phyloP scores from a whole-genome alignment of 805 yeast genomes.

The Cyberlindnera xylosilytica region DNA sequence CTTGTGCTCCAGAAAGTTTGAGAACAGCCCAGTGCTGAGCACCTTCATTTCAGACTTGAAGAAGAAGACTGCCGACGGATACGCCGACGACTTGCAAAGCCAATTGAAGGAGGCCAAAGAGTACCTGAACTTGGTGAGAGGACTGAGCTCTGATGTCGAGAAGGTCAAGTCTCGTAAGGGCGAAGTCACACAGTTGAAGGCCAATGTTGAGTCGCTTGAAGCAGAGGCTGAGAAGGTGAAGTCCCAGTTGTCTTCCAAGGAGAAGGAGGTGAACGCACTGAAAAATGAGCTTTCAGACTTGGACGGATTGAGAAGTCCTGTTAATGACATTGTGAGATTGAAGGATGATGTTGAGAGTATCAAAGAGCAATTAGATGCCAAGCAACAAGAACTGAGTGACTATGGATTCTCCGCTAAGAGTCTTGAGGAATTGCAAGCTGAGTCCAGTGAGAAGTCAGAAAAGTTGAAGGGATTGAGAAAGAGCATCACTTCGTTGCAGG shows the following conservation, averaged over 20 bases:
- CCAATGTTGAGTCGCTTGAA: constrained; percentile 6
- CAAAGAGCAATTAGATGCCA: constrained; percentile 28
- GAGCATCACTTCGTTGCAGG: constrained; percentile 30
- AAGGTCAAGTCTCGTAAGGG: constrained; percentile 12
- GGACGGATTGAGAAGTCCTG: constrained; percentile 24
- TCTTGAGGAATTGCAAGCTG: constrained; percentile 44
- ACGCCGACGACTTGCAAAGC: constrained; percentile 31
- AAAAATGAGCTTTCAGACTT: constrained; percentile 5
- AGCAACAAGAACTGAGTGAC: constrained; percentile 35
- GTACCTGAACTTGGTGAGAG: constrained; percentile 28
- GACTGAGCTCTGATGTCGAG: constrained; percentile 29
- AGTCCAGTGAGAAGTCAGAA: constrained; percentile 35
- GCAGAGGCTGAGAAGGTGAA: constrained; percentile 13
- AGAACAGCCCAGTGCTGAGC: constrained; percentile 30
- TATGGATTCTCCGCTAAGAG: constrained; percentile 37
- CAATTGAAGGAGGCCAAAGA: constrained; percentile 33
- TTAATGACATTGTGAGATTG: constrained; percentile 35
- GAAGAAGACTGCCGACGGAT: constrained; percentile 30
- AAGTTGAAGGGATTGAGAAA: constrained; percentile 41
- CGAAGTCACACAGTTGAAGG: constrained; percentile 17
- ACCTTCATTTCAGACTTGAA: constrained; percentile 29
- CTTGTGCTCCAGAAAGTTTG: constrained; percentile 69
- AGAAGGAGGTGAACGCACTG: not conserved
- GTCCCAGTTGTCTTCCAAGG: constrained; percentile 8
- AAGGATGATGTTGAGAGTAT: constrained; percentile 30